These are phyloP conservation scores for Tolypocladium pustulatum DNA, from an alignment of 2,329 filamentous ascomycete genomes.

Conservation along the genomic window DNA sequence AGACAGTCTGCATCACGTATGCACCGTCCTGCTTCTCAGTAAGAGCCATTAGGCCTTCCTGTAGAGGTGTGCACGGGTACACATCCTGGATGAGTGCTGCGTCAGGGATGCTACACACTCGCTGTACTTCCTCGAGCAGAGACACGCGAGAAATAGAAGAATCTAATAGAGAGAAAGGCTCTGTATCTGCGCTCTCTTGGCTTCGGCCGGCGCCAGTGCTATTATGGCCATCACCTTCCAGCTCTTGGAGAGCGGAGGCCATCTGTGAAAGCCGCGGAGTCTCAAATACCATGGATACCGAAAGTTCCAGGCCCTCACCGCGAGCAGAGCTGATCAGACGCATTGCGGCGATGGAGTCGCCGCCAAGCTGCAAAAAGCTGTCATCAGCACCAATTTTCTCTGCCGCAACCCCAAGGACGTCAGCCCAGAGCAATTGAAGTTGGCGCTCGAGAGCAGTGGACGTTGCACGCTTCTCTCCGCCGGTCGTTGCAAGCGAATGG, in stretches of 20 bases:
- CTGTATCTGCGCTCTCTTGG: background rate
- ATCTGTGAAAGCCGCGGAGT: background rate
- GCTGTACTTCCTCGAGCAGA: background rate
- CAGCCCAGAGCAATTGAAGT: background rate
- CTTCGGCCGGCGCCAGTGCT: background rate
- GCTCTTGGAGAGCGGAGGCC: background rate
- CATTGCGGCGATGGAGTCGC: constrained; percentile 7
- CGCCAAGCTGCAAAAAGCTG: constrained; percentile 5
- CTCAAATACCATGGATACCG: background rate
- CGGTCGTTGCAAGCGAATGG: background rate
- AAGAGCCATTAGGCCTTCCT: constrained; percentile 28
- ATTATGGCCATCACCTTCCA: background rate
- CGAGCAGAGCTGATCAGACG: background rate
- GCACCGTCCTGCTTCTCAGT: constrained; percentile 20
- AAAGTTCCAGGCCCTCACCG: background rate
- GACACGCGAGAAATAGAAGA: background rate
- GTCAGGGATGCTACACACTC: background rate
- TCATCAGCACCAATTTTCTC: constrained; percentile 2
- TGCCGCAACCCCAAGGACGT: background rate
- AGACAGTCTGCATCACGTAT: constrained; percentile 23
- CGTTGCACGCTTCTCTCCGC: background rate
- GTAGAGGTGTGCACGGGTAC: constrained; percentile 29
- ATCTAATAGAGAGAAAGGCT: background rate
- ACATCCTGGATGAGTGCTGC: constrained; percentile 13
- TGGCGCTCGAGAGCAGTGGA: background rate